Percentiles rank a stretch among this genome's conserved stretches.
Evolutionary conservation across 257 asterid species (phyloP).

Genomic region (Cruciata laevipes): DNA sequence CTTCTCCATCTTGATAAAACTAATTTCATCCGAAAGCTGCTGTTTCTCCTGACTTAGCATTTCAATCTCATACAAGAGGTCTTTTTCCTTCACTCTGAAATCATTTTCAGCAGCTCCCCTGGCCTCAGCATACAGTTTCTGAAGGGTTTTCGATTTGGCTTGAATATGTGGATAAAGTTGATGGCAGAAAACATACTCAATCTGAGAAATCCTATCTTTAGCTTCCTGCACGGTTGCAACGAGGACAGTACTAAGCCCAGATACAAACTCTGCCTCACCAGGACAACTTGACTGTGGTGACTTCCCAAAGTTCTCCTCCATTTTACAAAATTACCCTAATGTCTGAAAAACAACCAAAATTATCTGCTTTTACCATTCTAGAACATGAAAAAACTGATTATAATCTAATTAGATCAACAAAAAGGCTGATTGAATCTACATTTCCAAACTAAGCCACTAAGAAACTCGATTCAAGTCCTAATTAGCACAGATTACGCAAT

Average conservation of each 20-base stretch:
- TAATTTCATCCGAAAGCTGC: constrained; percentile 48
- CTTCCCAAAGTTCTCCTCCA: constrained; percentile 44
- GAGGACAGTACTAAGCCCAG: constrained; percentile 72
- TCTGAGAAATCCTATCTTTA: constrained; percentile 82
- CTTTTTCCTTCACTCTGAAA: constrained; percentile 55
- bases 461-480: background rate
- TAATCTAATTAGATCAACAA: background rate
- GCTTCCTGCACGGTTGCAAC: constrained; percentile 87
- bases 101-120: constrained; percentile 58
- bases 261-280: constrained; percentile 48
- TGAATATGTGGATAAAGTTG: constrained; percentile 68
- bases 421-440: background rate
- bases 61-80: constrained; percentile 46
- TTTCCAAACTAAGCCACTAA: background rate
- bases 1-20: constrained; percentile 45
- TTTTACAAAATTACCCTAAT: constrained; percentile 17
- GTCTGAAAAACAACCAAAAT: background rate
- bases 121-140: constrained; percentile 55
- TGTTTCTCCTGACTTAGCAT: constrained; percentile 49
- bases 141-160: constrained; percentile 34
- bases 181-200: constrained; percentile 77
- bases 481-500: background rate
- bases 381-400: background rate
- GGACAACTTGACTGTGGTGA: constrained; percentile 36
- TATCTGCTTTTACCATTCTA: background rate